Percentiles rank a stretch among this genome's conserved stretches.
Conservation (phyloP, 441 rosid genomes). For the Theobroma grandiflorum region DNA sequence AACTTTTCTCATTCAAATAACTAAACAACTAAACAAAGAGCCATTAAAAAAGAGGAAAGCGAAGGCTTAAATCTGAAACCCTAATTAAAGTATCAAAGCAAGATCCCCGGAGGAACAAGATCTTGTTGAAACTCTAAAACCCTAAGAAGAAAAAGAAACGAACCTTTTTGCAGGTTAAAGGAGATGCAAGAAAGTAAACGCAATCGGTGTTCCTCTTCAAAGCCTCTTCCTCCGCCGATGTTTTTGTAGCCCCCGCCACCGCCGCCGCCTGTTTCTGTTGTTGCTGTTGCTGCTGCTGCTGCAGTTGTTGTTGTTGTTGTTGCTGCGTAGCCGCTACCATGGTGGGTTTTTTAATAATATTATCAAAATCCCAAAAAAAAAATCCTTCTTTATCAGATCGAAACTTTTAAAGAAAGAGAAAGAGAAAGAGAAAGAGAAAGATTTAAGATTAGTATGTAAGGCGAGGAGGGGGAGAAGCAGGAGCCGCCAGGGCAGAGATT, state of each 20-base stretch:
- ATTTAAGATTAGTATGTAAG: conserved; percentile 29
- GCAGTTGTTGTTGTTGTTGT: conserved; percentile 31
- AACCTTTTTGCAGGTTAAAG: conserved; percentile 78
- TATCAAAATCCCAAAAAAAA: neutral
- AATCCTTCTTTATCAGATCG: conserved; percentile 37
- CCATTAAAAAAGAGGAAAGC: neutral
- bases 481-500: conserved; percentile 42
- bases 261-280: conserved; percentile 38
- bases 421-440: conserved; percentile 12
- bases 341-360: conserved; percentile 34
- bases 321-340: conserved; percentile 63
- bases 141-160: neutral
- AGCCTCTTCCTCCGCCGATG: conserved; percentile 83
- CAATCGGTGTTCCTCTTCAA: conserved; percentile 95
- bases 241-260: conserved; percentile 15
- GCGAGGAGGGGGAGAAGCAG: neutral
- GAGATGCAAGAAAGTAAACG: conserved; percentile 96
- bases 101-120: conserved; percentile 25
- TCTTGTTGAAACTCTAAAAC: conserved; percentile 23
- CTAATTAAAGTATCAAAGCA: conserved; percentile 26
- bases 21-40: conserved; percentile 6
- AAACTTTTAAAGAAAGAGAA: conserved; percentile 2
- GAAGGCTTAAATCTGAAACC: conserved; percentile 45
- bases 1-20: neutral
- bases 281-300: conserved; percentile 34